phyloP scores from a whole-genome alignment of 2,329 filamentous ascomycete species.

The Ophiostoma montium region DNA sequence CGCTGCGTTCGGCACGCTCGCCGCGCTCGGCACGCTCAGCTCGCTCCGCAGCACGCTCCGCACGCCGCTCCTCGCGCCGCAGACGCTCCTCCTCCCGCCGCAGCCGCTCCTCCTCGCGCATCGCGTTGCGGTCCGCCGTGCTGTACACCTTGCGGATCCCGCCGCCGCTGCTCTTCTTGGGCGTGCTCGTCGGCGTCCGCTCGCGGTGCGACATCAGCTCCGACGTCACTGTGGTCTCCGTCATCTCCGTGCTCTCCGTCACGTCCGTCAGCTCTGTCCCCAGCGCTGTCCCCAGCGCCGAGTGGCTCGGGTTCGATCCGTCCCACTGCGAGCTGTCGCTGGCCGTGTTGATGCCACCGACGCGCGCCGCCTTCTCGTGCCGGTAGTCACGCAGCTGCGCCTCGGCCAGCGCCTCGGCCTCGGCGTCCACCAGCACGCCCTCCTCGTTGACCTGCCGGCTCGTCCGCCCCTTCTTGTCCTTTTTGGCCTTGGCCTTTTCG shows the following conservation, averaged over 20 bases:
- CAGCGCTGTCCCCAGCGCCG: conserved; percentile 21
- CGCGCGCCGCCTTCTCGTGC: conserved; percentile 69
- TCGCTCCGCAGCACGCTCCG: conserved; percentile 42
- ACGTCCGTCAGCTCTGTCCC: too few relatives aligned
- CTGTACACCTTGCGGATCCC: conserved; percentile 49
- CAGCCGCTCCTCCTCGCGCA: conserved; percentile 38
- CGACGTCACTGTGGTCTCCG: conserved; percentile 36
- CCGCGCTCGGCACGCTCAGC: conserved; percentile 38
- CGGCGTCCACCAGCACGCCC: conserved; percentile 47
- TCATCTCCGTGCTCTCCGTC: too few relatives aligned
- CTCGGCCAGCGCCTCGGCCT: conserved; percentile 48
- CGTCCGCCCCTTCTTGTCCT: conserved; percentile 22
- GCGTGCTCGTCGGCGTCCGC: conserved; percentile 40
- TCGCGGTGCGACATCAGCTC: conserved; percentile 47
- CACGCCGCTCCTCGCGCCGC: conserved; percentile 38
- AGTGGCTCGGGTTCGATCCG: conserved; percentile 54
- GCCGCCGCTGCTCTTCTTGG: conserved; percentile 25
- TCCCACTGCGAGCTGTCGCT: conserved; percentile 71
- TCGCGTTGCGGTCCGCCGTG: conserved; percentile 37
- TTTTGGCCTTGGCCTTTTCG: conserved; percentile 17
- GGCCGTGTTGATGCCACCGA: conserved; percentile 77
- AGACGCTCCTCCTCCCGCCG: conserved; percentile 40
- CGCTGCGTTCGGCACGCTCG: conserved; percentile 37
- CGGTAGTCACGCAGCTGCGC: conserved; percentile 71
- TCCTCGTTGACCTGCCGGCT: conserved; percentile 39